A percentile compares a stretch with the other conserved stretches of the same genome.
Evolutionary conservation across 345 rosid species (phyloP).

Genomic region (Corchorus capsularis): DNA sequence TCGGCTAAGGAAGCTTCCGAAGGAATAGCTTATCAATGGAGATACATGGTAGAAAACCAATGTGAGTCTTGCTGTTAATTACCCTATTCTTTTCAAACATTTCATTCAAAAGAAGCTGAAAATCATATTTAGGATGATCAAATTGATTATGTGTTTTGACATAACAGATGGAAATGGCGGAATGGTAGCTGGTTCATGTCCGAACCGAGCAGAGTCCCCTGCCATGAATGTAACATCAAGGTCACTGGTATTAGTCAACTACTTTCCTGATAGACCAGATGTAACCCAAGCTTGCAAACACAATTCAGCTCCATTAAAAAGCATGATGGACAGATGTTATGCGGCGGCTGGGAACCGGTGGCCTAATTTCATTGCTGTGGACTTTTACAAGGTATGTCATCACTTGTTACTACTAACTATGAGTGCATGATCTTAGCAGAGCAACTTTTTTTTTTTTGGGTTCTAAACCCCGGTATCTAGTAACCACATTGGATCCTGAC

Average conservation of each 20-base stretch:
- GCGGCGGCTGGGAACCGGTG: conserved; percentile 72
- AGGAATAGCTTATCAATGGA: conserved; percentile 81
- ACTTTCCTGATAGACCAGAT: conserved; percentile 64
- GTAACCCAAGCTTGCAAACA: conserved; percentile 57
- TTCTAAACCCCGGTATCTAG: too few relatives aligned
- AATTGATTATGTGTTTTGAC: conserved; percentile 19
- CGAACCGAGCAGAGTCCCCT: conserved; percentile 72
- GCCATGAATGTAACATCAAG: conserved; percentile 56
- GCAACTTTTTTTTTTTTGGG: too few relatives aligned
- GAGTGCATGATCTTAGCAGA: background rate
- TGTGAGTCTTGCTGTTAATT: conserved; percentile 47
- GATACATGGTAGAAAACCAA: conserved; percentile 80
- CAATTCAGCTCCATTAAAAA: conserved; percentile 76
- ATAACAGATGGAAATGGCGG: conserved; percentile 76
- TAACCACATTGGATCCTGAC: too few relatives aligned
- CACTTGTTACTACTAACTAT: background rate
- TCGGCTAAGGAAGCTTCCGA: conserved; percentile 71
- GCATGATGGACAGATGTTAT: conserved; percentile 54
- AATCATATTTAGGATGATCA: background rate
- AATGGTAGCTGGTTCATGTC: conserved; percentile 66
- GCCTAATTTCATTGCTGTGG: conserved; percentile 95
- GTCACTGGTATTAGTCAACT: conserved; percentile 70
- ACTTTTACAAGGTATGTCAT: conserved; percentile 71
- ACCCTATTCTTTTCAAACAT: background rate
- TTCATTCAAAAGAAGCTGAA: background rate